A percentile compares a stretch with the other conserved stretches of the same genome.
Evolutionary conservation across 352 stramenopile species (phyloP).

Genomic region (Phytophthora crassamura): DNA sequence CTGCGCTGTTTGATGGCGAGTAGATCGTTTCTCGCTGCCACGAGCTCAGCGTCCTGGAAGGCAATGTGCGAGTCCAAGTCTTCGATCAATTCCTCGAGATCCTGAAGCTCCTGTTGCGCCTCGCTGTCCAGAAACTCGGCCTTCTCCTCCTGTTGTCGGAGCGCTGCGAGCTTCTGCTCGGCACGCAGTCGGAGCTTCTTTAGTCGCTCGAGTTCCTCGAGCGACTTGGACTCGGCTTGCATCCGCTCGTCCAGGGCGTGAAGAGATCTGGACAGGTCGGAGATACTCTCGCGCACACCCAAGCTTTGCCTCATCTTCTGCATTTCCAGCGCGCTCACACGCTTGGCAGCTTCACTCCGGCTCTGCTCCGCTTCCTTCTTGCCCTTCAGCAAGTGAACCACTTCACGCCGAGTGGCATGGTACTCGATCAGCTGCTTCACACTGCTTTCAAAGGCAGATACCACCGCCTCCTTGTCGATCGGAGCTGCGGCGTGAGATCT

Average conservation of each 20-base stretch:
- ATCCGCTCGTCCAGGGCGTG: constrained; percentile 69
- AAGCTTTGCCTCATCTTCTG: constrained; percentile 81
- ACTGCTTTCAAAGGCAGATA: constrained; percentile 57
- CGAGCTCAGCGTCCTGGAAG: constrained; percentile 81
- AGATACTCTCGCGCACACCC: constrained; percentile 78
- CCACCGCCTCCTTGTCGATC: constrained; percentile 22
- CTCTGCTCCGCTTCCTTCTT: constrained; percentile 69
- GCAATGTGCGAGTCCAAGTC: constrained; percentile 84
- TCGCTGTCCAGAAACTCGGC: constrained; percentile 69
- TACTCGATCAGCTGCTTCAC: constrained; percentile 66
- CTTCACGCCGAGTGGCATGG: constrained; percentile 57
- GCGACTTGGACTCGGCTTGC: constrained; percentile 57
- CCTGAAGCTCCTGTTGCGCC: constrained; percentile 68
- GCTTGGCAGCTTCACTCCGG: constrained; percentile 59
- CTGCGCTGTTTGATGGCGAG: constrained; percentile 50
- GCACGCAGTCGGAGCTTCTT: constrained; percentile 74
- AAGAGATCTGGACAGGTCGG: constrained; percentile 69
- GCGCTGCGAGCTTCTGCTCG: constrained; percentile 61
- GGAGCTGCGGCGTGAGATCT: constrained; percentile 6
- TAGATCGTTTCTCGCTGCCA: constrained; percentile 59
- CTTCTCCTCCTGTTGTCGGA: constrained; percentile 55
- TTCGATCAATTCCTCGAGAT: constrained; percentile 80
- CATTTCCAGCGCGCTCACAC: constrained; percentile 83
- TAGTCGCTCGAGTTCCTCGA: constrained; percentile 72
- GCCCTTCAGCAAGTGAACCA: constrained; percentile 68